A percentile compares a stretch with the other conserved stretches of the same genome.
phyloP scores from a whole-genome alignment of 2,329 filamentous ascomycete genomes.

The Xylogone sp. region DNA sequence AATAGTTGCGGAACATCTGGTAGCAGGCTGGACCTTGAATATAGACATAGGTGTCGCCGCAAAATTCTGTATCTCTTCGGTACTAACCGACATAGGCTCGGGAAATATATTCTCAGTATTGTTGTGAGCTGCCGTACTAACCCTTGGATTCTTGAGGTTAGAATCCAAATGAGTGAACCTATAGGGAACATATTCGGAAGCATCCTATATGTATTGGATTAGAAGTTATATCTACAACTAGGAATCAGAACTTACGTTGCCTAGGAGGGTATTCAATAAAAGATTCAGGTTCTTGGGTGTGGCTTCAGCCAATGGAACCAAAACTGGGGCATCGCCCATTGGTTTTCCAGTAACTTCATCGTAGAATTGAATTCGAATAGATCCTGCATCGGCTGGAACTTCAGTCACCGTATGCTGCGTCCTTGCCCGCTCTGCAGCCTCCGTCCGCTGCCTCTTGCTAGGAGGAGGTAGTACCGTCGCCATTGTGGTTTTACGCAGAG shows the following conservation, averaged over 20 bases:
- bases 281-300: slow-evolving; percentile 86
- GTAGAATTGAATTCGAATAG: slow-evolving; percentile 81
- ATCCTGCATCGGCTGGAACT: slow-evolving; percentile 66
- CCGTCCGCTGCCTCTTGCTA: slow-evolving; percentile 81
- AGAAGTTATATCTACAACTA: slow-evolving; percentile 1
- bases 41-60: slow-evolving; percentile 79
- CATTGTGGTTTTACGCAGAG: slow-evolving; percentile 46
- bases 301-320: slow-evolving; percentile 79
- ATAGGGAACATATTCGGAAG: slow-evolving; percentile 61
- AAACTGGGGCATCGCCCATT: slow-evolving; percentile 56
- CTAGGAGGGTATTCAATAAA: slow-evolving; percentile 79
- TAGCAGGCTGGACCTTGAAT: slow-evolving; percentile 88
- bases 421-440: slow-evolving; percentile 65
- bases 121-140: too few species aligned
- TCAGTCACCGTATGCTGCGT: slow-evolving; percentile 72
- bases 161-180: slow-evolving; percentile 54
- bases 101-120: too few species aligned
- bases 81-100: slow-evolving; percentile 30
- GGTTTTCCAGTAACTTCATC: slow-evolving; percentile 75
- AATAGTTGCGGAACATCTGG: slow-evolving; percentile 83
- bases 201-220: slow-evolving; percentile 36
- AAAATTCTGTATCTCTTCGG: slow-evolving; percentile 38
- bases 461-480: slow-evolving; percentile 79
- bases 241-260: slow-evolving; percentile 53
- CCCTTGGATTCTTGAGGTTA: slow-evolving; percentile 17